These are phyloP conservation scores for Xylariaceae sp. DNA, from an alignment of 2,329 filamentous ascomycete genomes.

Conservation along the genomic window DNA sequence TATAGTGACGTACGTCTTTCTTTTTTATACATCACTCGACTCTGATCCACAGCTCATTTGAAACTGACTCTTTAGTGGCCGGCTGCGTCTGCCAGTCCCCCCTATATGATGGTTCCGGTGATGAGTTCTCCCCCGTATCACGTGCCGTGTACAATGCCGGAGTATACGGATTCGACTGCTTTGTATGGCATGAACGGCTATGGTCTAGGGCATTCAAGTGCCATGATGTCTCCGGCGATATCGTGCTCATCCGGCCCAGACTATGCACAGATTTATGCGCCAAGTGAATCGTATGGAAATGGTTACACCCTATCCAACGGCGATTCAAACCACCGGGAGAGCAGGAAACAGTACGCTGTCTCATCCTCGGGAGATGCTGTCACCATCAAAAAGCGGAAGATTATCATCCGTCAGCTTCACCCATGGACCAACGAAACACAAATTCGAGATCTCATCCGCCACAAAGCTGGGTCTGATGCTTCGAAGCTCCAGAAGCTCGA, in stretches of 20 bases:
- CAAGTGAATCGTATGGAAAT: constrained; percentile 20
- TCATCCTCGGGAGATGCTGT: constrained; percentile 11
- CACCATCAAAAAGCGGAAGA: constrained; percentile 28
- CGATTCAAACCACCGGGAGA: constrained; percentile 5
- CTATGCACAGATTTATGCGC: constrained; percentile 19
- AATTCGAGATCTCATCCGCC: constrained; percentile 27
- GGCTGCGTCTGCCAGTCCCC: constrained; percentile 17
- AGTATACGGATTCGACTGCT: constrained; percentile 9
- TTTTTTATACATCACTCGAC: neutral
- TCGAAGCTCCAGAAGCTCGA: constrained; percentile 28
- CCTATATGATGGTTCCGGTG: constrained; percentile 23
- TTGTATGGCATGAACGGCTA: constrained; percentile 4
- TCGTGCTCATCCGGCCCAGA: constrained; percentile 4
- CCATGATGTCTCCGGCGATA: constrained; percentile 1
- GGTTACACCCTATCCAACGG: constrained; percentile 18
- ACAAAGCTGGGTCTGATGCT: constrained; percentile 25
- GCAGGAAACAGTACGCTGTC: neutral
- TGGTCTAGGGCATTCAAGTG: constrained; percentile 2
- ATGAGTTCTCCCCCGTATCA: constrained; percentile 21
- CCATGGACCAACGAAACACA: constrained; percentile 24
- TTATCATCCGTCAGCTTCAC: constrained; percentile 30
- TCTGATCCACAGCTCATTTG: neutral
- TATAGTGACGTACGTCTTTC: constrained; percentile 26
- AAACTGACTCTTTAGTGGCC: constrained; percentile 28
- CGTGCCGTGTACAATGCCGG: constrained; percentile 8